These are phyloP conservation scores for Cyberlindnera lachancei DNA, from an alignment of 805 yeast genomes.

Conservation along the genomic window DNA sequence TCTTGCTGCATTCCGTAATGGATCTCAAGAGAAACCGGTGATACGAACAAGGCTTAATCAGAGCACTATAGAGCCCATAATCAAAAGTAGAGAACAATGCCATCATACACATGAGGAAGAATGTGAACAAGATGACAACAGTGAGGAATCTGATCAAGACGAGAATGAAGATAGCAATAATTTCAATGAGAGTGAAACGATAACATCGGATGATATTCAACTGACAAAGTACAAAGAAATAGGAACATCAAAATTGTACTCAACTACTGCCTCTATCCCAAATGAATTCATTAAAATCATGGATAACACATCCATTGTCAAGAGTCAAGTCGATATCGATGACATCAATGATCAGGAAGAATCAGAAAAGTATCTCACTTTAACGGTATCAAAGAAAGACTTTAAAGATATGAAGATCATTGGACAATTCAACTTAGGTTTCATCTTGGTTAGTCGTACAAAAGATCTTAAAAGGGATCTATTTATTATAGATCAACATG, in stretches of 20 bases:
- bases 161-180: background rate
- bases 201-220: constrained; percentile 5
- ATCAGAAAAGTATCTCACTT: constrained; percentile 52
- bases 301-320: background rate
- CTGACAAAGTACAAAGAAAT: constrained; percentile 7
- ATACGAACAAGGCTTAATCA: constrained; percentile 1
- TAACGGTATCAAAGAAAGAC: constrained; percentile 63
- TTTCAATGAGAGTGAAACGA: constrained; percentile 1
- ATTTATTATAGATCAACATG: constrained; percentile 94
- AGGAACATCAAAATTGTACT: constrained; percentile 11
- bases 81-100: constrained; percentile 13
- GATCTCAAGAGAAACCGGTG: background rate
- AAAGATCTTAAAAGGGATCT: constrained; percentile 49
- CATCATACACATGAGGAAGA: constrained; percentile 4
- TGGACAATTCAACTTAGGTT: constrained; percentile 96
- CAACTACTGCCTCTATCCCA: constrained; percentile 5
- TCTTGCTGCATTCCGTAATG: constrained; percentile 13
- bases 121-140: background rate
- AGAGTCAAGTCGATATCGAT: constrained; percentile 19
- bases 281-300: constrained; percentile 1
- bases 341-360: constrained; percentile 38
- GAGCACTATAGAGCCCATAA: constrained; percentile 6
- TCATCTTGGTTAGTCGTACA: constrained; percentile 62
- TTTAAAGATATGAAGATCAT: constrained; percentile 69
- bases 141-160: background rate